Evolutionary conservation across 768 basidiomycete genomes (phyloP).

Genomic region (Trichaptum fuscoviolaceum): DNA sequence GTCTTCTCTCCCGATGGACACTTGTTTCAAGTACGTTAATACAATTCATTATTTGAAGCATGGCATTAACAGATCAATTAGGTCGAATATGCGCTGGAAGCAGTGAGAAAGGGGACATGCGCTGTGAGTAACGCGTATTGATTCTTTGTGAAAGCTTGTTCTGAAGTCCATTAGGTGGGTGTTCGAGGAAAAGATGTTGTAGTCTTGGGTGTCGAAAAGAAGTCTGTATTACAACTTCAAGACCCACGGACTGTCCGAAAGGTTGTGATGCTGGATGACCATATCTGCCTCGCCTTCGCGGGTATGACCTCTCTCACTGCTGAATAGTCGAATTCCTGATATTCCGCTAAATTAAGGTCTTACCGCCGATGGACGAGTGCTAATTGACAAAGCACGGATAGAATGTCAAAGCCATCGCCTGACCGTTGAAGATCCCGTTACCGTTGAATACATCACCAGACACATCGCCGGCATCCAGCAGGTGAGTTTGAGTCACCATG

Average conservation of each 20-base stretch:
- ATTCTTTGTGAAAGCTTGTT: slow-evolving; percentile 3
- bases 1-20: slow-evolving; percentile 99
- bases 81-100: slow-evolving; percentile 99
- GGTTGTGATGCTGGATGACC: slow-evolving; percentile 98
- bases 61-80: slow-evolving; percentile 31
- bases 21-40: slow-evolving; percentile 77
- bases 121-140: slow-evolving; percentile 54
- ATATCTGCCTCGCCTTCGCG: slow-evolving; percentile 94
- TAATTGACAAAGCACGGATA: slow-evolving; percentile 96
- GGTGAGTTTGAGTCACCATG: slow-evolving; percentile 37
- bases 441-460: slow-evolving; percentile 96
- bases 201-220: slow-evolving; percentile 98
- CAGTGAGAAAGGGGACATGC: slow-evolving; percentile 94
- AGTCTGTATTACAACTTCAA: slow-evolving; percentile 93
- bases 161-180: slow-evolving; percentile 61
- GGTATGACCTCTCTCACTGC: slow-evolving; percentile 41
- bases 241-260: slow-evolving; percentile 97
- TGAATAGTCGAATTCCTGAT: slow-evolving; percentile 10
- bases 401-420: slow-evolving; percentile 97
- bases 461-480: slow-evolving; percentile 99
- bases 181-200: slow-evolving; percentile 93
- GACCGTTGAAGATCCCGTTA: slow-evolving; percentile 97
- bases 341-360: slow-evolving; percentile 52
- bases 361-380: slow-evolving; percentile 94
- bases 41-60: slow-evolving; percentile 8